Evolutionary conservation across 306 rosid genomes (phyloP).

Genomic region (Corylus americana): DNA sequence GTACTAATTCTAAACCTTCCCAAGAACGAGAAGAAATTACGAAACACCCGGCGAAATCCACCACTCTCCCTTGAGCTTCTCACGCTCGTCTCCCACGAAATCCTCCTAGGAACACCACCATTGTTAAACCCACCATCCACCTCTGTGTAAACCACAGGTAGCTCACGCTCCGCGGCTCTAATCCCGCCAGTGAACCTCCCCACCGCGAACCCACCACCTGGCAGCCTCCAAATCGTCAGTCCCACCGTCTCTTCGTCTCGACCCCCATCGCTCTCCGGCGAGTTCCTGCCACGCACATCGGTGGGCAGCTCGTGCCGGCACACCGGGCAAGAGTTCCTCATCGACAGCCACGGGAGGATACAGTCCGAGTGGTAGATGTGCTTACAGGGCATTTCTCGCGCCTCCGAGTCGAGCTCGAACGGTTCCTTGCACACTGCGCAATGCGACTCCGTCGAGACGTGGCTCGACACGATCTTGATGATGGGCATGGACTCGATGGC

Average conservation of each 20-base stretch:
- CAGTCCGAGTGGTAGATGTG: conserved; percentile 72
- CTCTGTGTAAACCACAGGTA: conserved; percentile 73
- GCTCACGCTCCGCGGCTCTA: conserved; percentile 58
- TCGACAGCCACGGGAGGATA: conserved; percentile 69
- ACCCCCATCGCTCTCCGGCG: conserved; percentile 31
- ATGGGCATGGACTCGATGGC: conserved; percentile 69
- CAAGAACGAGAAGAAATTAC: conserved; percentile 45
- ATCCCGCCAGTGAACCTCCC: conserved; percentile 76
- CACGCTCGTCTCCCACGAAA: conserved; percentile 47
- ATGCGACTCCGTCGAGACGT: conserved; percentile 53
- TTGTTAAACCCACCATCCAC: conserved; percentile 76
- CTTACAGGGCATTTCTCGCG: conserved; percentile 77
- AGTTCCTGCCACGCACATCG: conserved; percentile 43
- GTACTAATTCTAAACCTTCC: conserved; percentile 41
- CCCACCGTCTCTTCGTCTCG: conserved; percentile 56
- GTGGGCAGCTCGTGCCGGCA: conserved; percentile 68
- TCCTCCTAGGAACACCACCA: conserved; percentile 56
- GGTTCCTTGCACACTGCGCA: conserved; percentile 69
- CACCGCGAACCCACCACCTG: conserved; percentile 78
- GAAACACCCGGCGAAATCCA: conserved; percentile 43
- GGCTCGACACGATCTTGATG: conserved; percentile 48
- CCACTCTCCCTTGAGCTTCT: conserved; percentile 54
- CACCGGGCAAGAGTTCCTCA: conserved; percentile 74
- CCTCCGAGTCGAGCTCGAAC: conserved; percentile 55
- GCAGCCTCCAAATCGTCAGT: conserved; percentile 73